Conservation (phyloP, 352 stramenopile genomes). For the Pythium dissotocum region DNA sequence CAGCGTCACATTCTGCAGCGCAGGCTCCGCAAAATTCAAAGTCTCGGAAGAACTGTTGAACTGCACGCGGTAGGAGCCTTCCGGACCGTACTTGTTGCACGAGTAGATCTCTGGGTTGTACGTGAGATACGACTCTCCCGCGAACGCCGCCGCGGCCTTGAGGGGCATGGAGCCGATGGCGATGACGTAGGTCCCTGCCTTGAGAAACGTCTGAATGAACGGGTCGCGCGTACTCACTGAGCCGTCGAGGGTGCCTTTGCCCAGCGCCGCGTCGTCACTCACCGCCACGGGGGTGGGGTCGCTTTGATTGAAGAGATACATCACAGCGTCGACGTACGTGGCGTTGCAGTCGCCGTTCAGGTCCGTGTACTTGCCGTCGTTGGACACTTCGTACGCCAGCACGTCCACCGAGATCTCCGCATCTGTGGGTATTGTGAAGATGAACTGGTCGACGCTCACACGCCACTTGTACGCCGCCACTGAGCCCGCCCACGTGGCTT, state of each 20-base stretch:
- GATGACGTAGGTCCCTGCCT: constrained; percentile 49
- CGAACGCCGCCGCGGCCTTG: constrained; percentile 27
- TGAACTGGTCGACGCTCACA: constrained; percentile 54
- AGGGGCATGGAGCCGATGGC: constrained; percentile 39
- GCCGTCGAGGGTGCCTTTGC: constrained; percentile 36
- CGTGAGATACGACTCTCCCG: not conserved
- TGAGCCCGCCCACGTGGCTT: not conserved
- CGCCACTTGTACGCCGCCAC: not conserved
- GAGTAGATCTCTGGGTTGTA: constrained; percentile 29
- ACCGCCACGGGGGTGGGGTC: constrained; percentile 34
- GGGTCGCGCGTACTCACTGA: constrained; percentile 54
- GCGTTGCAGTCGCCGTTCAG: constrained; percentile 66
- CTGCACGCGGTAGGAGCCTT: constrained; percentile 25
- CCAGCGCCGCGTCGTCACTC: constrained; percentile 37
- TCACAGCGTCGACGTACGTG: constrained; percentile 56
- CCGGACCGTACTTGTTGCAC: constrained; percentile 6
- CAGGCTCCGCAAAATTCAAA: not conserved
- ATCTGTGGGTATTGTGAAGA: constrained; percentile 44
- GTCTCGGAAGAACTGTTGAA: constrained; percentile 20
- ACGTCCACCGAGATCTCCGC: constrained; percentile 58
- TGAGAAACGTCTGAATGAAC: constrained; percentile 50
- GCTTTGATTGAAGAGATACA: constrained; percentile 55
- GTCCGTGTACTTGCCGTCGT: constrained; percentile 51
- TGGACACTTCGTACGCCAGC: constrained; percentile 58
- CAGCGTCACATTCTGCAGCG: not conserved